Percentiles rank a stretch among this genome's conserved stretches.
These are phyloP conservation scores for Dactylella cylindrospora DNA, from an alignment of 2,329 filamentous ascomycete species.

Conservation along the genomic window DNA sequence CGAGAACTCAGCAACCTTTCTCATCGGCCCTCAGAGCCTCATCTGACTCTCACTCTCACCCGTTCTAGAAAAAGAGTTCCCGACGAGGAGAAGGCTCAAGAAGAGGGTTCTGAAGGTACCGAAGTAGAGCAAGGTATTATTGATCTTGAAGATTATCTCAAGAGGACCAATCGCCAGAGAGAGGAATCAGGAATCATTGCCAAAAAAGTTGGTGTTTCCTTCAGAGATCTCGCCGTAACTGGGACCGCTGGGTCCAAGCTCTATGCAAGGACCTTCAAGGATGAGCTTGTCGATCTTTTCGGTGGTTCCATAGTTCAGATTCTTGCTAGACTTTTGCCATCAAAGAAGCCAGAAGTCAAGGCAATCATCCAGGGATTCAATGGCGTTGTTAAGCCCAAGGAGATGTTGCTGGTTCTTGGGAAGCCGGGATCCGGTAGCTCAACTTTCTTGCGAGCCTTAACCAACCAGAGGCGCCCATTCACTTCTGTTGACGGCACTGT, in stretches of 20 bases:
- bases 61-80: constrained; percentile 16
- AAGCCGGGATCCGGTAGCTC: constrained; percentile 73
- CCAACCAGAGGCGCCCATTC: constrained; percentile 68
- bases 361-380: constrained; percentile 67
- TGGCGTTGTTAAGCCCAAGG: constrained; percentile 66
- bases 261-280: constrained; percentile 46
- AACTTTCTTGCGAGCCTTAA: constrained; percentile 74
- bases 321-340: constrained; percentile 49
- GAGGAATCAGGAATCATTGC: constrained; percentile 46
- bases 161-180: constrained; percentile 38
- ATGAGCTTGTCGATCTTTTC: constrained; percentile 46
- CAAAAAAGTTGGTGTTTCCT: constrained; percentile 49
- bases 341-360: constrained; percentile 57
- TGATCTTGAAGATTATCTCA: constrained; percentile 49
- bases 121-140: constrained; percentile 37
- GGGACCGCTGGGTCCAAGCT: constrained; percentile 46
- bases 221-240: constrained; percentile 46
- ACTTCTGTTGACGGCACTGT: constrained; percentile 69
- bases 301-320: constrained; percentile 45
- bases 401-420: constrained; percentile 74
- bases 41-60: constrained; percentile 17
- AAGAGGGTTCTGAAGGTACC: constrained; percentile 41
- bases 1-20: constrained; percentile 29
- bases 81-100: constrained; percentile 33
- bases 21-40: not conserved